These are phyloP conservation scores for Hydrangea macrophylla DNA, from an alignment of 148 eudicot genomes.

Conservation along the genomic window DNA sequence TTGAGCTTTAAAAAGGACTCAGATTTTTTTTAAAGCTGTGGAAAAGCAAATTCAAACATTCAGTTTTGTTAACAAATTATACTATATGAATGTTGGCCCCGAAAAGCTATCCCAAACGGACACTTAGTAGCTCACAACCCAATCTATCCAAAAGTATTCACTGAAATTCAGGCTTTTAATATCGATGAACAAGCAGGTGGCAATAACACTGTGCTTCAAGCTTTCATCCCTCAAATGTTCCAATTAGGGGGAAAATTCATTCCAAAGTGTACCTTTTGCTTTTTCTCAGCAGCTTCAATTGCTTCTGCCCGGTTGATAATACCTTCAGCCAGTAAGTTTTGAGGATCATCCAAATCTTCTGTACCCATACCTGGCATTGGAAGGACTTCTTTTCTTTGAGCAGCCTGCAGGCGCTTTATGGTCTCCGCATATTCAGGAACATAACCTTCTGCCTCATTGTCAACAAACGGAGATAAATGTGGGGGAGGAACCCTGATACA, in stretches of 20 bases:
- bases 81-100: too few species aligned
- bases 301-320: conserved; percentile 69
- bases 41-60: too few species aligned
- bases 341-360: conserved; percentile 72
- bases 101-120: too few species aligned
- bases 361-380: conserved; percentile 77
- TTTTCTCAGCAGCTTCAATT: conserved; percentile 70
- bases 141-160: too few species aligned
- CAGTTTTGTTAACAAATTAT: too few species aligned
- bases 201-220: too few species aligned
- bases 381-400: conserved; percentile 70
- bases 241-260: background rate
- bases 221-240: too few species aligned
- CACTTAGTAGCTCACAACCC: too few species aligned
- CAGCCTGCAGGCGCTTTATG: conserved; percentile 72
- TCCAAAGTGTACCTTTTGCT: conserved; percentile 47
- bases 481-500: conserved; percentile 88
- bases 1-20: too few species aligned
- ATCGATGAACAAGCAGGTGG: too few species aligned
- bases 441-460: conserved; percentile 80
- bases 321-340: conserved; percentile 61
- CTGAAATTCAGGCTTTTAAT: too few species aligned
- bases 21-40: too few species aligned
- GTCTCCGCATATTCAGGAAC: conserved; percentile 88
- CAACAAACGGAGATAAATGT: conserved; percentile 93